Base-by-base conservation (phyloP, 345 rosid genomes). In the Reutealis trisperma region DNA sequence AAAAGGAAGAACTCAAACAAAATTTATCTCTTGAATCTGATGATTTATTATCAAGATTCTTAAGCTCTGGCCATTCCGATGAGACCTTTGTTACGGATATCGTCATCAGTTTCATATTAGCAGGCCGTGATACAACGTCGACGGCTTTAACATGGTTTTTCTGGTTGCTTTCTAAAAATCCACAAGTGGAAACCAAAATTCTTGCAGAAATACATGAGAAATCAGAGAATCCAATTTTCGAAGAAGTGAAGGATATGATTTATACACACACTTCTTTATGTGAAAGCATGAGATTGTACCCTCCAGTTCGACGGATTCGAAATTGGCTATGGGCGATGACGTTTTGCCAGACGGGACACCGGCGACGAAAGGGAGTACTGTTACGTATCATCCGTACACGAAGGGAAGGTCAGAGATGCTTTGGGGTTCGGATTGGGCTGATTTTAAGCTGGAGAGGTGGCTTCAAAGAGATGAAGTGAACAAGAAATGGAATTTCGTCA, bases 61-160 rank as follows among this genome's bases (percentile, higher is more conserved):
- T 91, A 59, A 78, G 66, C 81, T 89, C 92, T 0, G 88, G 90
- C 12, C 78, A 14, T 9, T 77, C 85, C 0, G 86, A 84, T 65
- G 92, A 90, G 83, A 80, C 30, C 71, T 72, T 88, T 71, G 63
- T 87, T 77, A 80, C 75, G 1, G 94, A 90, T 60, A 86, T 90
- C 58, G 86, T 89, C 25, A 85, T 90, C 37, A 90, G 93, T 58
- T 89, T 90, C 60, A 82, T 85, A 5, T 85, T 89, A n/a, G 94
- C 94, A 1, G 93, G 94, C 64, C 79, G 89, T 8, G 97, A 92
- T 81, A 80, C 97, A 0, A 90, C 93, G 14, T 90, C 94, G 16
- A 83, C 93, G 24, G 93, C 91, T 34, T 77, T 92, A 68, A 88
- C 88, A 6, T 92, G 97, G 94, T 90, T 88, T 87, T 89, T 92